Percentiles rank a stretch among this genome's conserved stretches.
Conservation (phyloP, 176 grass and related monocot genomes). For the Musa acuminata region DNA sequence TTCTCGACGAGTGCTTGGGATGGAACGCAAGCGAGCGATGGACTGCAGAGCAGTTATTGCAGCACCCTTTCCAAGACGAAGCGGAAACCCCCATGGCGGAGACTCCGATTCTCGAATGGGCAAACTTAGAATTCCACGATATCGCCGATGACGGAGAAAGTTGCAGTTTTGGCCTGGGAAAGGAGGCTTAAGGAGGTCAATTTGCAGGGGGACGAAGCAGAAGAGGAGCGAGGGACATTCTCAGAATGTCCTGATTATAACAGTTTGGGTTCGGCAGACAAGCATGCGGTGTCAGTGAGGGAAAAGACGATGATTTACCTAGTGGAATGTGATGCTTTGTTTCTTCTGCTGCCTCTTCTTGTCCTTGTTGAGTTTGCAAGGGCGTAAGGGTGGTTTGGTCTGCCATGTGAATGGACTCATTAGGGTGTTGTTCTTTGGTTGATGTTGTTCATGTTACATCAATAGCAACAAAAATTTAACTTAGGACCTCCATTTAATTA, state of each 20-base stretch:
- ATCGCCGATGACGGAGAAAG: not conserved
- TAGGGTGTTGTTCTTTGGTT: not conserved
- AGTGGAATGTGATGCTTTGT: not conserved
- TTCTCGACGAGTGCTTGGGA: conserved; percentile 79
- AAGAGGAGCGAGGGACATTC: too few relatives aligned
- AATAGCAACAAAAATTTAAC: too few relatives aligned
- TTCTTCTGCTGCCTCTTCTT: not conserved
- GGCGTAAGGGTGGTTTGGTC: not conserved
- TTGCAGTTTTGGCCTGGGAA: not conserved
- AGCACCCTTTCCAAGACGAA: conserved; percentile 53
- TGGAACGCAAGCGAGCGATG: conserved; percentile 53
- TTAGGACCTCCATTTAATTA: not conserved
- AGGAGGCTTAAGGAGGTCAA: not conserved
- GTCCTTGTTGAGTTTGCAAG: too few relatives aligned
- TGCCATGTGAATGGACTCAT: too few relatives aligned
- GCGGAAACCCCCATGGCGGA: conserved; percentile 7
- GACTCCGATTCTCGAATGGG: conserved; percentile 66
- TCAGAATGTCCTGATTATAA: not conserved
- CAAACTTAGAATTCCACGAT: conserved; percentile 16
- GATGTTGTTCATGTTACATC: not conserved
- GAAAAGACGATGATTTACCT: not conserved
- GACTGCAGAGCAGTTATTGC: conserved; percentile 58
- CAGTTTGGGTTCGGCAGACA: not conserved
- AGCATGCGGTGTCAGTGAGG: not conserved
- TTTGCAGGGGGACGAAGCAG: not conserved